phyloP scores from a whole-genome alignment of 2,329 filamentous ascomycete genomes.

The Fusarium penzigii region DNA sequence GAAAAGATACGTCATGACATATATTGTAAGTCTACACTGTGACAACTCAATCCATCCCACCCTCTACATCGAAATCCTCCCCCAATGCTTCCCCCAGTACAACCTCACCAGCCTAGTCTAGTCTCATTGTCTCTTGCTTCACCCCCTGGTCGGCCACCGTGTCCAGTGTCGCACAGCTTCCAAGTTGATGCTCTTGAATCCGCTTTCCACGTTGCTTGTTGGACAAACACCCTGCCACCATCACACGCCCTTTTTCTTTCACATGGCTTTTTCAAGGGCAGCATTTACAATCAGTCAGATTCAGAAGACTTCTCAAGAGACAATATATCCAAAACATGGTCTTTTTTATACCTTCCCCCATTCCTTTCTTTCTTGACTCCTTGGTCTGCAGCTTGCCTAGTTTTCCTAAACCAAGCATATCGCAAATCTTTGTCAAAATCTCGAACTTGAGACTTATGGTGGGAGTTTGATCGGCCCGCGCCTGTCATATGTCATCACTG shows the following conservation, averaged over 20 bases:
- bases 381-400: slow-evolving; percentile 13
- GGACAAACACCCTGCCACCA: slow-evolving; percentile 20
- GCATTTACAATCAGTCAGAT: slow-evolving; percentile 1
- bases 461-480: slow-evolving; percentile 15
- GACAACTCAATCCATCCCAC: slow-evolving; percentile 10
- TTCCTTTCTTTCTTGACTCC: slow-evolving; percentile 13
- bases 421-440: background rate
- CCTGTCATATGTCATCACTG: slow-evolving; percentile 20
- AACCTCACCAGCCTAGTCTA: slow-evolving; percentile 3
- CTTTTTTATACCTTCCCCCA: slow-evolving; percentile 2
- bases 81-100: slow-evolving; percentile 2
- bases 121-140: slow-evolving; percentile 15
- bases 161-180: slow-evolving; percentile 23
- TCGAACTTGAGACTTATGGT: slow-evolving; percentile 12
- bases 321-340: slow-evolving; percentile 5
- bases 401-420: background rate
- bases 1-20: slow-evolving; percentile 40
- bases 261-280: slow-evolving; percentile 7
- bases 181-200: slow-evolving; percentile 15
- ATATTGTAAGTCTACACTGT: slow-evolving; percentile 38
- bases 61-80: background rate
- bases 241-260: slow-evolving; percentile 22
- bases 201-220: slow-evolving; percentile 22
- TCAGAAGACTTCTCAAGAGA: slow-evolving; percentile 15
- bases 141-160: slow-evolving; percentile 24